Evolutionary conservation across 331 rosid species (phyloP).

Genomic region (Quercus lobata): DNA sequence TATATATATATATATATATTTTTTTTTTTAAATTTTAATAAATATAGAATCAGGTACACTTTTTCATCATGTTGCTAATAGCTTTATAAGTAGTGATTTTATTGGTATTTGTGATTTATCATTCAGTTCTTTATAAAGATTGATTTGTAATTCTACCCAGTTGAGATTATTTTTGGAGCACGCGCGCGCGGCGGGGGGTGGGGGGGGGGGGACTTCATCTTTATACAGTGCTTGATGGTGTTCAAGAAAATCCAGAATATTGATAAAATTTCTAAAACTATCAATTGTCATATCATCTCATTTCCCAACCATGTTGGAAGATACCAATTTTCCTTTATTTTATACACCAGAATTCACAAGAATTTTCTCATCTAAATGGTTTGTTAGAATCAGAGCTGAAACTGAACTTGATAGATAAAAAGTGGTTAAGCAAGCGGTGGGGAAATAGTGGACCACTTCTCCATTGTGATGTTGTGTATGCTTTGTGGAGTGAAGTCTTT

Average conservation of each 20-base stretch:
- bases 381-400: background rate
- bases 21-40: background rate
- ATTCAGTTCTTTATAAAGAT: background rate
- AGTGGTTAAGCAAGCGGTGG: background rate
- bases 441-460: no score
- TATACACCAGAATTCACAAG: background rate
- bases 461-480: no score
- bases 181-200: fast-evolving
- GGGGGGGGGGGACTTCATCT: no score
- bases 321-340: background rate
- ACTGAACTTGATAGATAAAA: background rate
- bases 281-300: background rate
- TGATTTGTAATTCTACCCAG: no score
- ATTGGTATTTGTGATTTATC: background rate
- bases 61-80: background rate
- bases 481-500: no score
- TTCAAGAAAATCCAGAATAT: background rate
- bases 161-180: no score
- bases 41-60: background rate
- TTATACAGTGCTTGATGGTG: background rate
- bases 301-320: background rate
- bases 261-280: background rate
- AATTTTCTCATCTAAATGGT: background rate
- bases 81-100: background rate
- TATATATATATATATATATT: background rate